Evolutionary conservation across 2,329 filamentous ascomycete species (phyloP).

Genomic region (Apiospora rasikravindrae): DNA sequence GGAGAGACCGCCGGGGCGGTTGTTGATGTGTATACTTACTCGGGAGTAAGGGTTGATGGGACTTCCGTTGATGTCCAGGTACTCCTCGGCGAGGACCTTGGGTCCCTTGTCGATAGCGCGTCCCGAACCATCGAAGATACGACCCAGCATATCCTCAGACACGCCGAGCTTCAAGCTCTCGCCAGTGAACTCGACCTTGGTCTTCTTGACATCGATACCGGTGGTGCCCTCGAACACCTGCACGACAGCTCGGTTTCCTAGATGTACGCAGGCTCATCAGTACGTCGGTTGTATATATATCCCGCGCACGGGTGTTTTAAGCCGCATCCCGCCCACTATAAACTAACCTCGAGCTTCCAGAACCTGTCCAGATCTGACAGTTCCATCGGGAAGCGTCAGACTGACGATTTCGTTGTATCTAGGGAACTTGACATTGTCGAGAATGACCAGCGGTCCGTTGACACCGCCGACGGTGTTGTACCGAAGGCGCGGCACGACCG

Average conservation of each 20-base stretch:
- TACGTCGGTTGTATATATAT: constrained; percentile 10
- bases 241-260: constrained; percentile 91
- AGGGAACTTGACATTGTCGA: constrained; percentile 99
- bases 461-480: constrained; percentile 99
- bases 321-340: constrained; percentile 7
- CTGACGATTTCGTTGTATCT: constrained; percentile 98
- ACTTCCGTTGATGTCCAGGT: constrained; percentile 97
- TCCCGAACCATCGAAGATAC: constrained; percentile 98
- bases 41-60: constrained; percentile 98
- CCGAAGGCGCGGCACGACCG: constrained; percentile 68
- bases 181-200: constrained; percentile 95
- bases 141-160: constrained; percentile 98
- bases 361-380: constrained; percentile 91
- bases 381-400: constrained; percentile 93
- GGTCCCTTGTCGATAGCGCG: constrained; percentile 98
- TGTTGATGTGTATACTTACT: constrained; percentile 58
- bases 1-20: background rate
- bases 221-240: constrained; percentile 98
- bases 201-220: constrained; percentile 99
- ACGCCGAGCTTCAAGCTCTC: constrained; percentile 98
- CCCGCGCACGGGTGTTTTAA: background rate
- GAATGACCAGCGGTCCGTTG: constrained; percentile 96
- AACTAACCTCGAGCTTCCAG: constrained; percentile 89
- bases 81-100: constrained; percentile 97
- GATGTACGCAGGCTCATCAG: constrained; percentile 30